These are phyloP conservation scores for Paramecium sexaurelia DNA, from an alignment of 73 alveolate genomes.

Conservation along the genomic window DNA sequence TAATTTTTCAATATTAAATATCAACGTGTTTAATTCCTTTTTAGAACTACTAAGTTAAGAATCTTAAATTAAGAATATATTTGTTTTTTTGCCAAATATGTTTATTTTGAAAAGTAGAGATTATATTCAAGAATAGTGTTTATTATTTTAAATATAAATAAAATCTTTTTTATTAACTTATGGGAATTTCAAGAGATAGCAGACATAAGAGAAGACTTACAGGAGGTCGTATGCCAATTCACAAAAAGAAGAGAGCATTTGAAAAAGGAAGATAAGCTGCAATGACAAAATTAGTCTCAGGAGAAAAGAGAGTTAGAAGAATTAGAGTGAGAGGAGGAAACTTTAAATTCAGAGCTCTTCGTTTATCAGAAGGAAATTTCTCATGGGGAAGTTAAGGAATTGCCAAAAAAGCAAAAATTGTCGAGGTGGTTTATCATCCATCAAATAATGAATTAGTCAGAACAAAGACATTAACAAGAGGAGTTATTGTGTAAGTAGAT, in stretches of 20 bases:
- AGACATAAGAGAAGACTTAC: conserved; percentile 96
- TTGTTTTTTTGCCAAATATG: background rate
- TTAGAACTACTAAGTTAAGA: too few relatives aligned
- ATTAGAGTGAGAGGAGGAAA: conserved; percentile 94
- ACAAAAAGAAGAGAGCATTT: conserved; percentile 97
- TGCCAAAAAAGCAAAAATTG: conserved; percentile 79
- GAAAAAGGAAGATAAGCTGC: conserved; percentile 97
- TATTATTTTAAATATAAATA: conserved; percentile 22
- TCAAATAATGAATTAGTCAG: conserved; percentile 98
- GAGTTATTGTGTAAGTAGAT: conserved; percentile 92
- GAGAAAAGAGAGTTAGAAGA: conserved; percentile 68
- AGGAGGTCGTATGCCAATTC: conserved; percentile 99
- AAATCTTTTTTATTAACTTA: conserved; percentile 52
- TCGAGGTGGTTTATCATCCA: conserved; percentile 96
- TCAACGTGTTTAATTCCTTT: too few relatives aligned
- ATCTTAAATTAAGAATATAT: too few relatives aligned
- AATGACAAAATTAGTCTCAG: conserved; percentile 81
- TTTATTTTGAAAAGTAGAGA: background rate
- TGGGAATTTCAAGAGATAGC: conserved; percentile 98
- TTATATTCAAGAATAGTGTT: background rate
- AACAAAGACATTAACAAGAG: conserved; percentile 96
- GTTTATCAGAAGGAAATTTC: conserved; percentile 93
- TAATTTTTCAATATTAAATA: too few relatives aligned
- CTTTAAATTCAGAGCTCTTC: conserved; percentile 93
- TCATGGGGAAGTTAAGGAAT: conserved; percentile 91